Base-by-base conservation (phyloP, 257 asterid genomes). In the Forsythia suspensa region DNA sequence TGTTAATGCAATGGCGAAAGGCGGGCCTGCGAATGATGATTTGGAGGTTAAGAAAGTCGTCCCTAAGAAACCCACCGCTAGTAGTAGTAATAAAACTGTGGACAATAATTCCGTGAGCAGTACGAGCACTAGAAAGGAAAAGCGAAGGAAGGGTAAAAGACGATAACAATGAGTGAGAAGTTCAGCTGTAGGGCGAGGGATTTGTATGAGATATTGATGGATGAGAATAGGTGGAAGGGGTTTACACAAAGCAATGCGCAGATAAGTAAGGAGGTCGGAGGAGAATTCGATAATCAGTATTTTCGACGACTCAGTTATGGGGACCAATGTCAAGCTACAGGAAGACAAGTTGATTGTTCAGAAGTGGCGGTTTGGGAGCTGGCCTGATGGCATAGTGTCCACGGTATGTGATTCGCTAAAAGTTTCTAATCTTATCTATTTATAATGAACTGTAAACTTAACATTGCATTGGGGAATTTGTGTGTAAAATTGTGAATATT, bases 211-310 rank as follows among this genome's bases (percentile, higher is more conserved):
- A 95, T 95, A 34, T 79, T 93, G 77, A 90, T 93, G 97, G 99
- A 95, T 84, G 98, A 95, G 82, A 95, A 92, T 82, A 88, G 99
- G 88, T 95, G 99, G 99, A 95, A 84, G 72, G 99, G 99, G 11
- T 95, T 95, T 72, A 90, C 98, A 0, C 96, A 89, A 86, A 95
- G 99, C 88, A 92, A 93, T 92, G 98, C 99, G 0, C 86, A 84
- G 91, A 95, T 95, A 13, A 93, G 86, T 57, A 95, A 93, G 87
- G 96, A 90, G 70, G 92, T 91, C 10, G 97, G 97, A 8, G 98
- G 98, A 12, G 93, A 95, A 76, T 89, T 24, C 24, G 24, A 0
- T 24, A 24, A 24, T 93, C 80, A 87, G 87, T 65, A 93, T 95
- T 34, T 95, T 95, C 36, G 97, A 93, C 81, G 98, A 97, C 9